phyloP scores from a whole-genome alignment of 495 filamentous ascomycete species.

The Lasiosphaeria ovina region DNA sequence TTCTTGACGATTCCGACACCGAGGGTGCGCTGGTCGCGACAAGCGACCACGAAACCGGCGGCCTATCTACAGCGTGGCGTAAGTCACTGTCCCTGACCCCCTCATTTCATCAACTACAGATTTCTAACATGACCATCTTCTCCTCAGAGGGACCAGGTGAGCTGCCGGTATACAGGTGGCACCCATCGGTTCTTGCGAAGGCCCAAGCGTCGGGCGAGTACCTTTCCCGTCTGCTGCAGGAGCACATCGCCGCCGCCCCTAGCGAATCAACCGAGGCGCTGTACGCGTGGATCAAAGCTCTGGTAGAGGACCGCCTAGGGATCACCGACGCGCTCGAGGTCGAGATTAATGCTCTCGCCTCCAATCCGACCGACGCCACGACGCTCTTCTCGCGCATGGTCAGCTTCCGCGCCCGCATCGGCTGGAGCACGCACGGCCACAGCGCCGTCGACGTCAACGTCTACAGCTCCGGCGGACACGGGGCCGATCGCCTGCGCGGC shows the following conservation, averaged over 20 bases:
- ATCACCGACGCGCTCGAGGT: conserved; percentile 68
- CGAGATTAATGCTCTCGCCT: conserved; percentile 67
- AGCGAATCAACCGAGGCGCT: conserved; percentile 39
- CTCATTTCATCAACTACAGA: background rate
- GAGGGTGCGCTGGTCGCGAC: conserved; percentile 82
- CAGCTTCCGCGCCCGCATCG: conserved; percentile 80
- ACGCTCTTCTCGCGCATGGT: conserved; percentile 81
- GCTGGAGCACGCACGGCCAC: conserved; percentile 91
- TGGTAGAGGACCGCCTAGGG: conserved; percentile 68
- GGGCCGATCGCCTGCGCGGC: conserved; percentile 57
- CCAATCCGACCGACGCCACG: conserved; percentile 46
- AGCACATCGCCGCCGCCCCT: conserved; percentile 47
- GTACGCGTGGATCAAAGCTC: conserved; percentile 57
- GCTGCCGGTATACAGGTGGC: conserved; percentile 73
- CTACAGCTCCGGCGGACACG: conserved; percentile 62
- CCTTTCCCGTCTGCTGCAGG: conserved; percentile 56
- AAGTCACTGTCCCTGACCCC: conserved; percentile 29
- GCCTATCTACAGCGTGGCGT: conserved; percentile 76
- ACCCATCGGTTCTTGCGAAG: conserved; percentile 75
- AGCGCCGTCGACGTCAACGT: conserved; percentile 90
- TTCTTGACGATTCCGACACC: conserved; percentile 68
- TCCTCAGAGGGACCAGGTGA: conserved; percentile 33
- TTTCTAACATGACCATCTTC: conserved; percentile 16
- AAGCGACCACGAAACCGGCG: conserved; percentile 94
- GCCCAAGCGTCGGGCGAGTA: conserved; percentile 76